These are phyloP conservation scores for Aethionema arabicum DNA, from an alignment of 345 rosid species.

Conservation along the genomic window DNA sequence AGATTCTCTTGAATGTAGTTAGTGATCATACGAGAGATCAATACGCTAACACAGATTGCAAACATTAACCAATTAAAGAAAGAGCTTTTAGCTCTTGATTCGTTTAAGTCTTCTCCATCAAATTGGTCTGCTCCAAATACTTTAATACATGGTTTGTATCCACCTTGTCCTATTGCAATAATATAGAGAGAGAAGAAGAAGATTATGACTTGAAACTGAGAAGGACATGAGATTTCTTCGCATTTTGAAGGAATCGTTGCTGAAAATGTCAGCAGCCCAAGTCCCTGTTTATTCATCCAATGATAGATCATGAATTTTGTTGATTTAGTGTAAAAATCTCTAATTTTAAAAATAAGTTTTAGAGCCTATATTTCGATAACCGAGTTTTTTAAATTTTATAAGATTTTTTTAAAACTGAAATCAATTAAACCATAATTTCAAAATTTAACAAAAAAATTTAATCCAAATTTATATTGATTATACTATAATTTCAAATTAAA, in stretches of 20 bases:
- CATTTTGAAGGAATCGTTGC: constrained; percentile 29
- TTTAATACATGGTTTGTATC: constrained; percentile 73
- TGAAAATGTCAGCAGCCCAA: constrained; percentile 46
- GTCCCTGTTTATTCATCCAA: constrained; percentile 35
- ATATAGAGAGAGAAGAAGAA: constrained; percentile 41
- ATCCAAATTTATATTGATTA: no score
- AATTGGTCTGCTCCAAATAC: constrained; percentile 90
- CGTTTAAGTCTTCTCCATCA: constrained; percentile 48
- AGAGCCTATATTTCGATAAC: no score
- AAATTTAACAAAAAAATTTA: no score
- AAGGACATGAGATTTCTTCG: constrained; percentile 11
- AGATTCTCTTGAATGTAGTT: constrained; percentile 70
- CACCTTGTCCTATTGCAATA: constrained; percentile 45
- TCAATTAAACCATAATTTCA: no score
- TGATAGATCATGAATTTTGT: background rate
- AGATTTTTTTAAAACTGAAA: no score
- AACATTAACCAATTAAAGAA: constrained; percentile 87
- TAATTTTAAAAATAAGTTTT: no score
- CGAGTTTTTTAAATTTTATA: no score
- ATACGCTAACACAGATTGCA: constrained; percentile 47
- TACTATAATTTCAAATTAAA: no score
- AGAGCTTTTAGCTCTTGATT: constrained; percentile 54
- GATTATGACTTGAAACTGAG: constrained; percentile 30
- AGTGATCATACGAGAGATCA: constrained; percentile 42
- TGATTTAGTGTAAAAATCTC: no score